Evolutionary conservation across 1,139 yeast genomes (phyloP).

Genomic region (Candida dubliniensis): DNA sequence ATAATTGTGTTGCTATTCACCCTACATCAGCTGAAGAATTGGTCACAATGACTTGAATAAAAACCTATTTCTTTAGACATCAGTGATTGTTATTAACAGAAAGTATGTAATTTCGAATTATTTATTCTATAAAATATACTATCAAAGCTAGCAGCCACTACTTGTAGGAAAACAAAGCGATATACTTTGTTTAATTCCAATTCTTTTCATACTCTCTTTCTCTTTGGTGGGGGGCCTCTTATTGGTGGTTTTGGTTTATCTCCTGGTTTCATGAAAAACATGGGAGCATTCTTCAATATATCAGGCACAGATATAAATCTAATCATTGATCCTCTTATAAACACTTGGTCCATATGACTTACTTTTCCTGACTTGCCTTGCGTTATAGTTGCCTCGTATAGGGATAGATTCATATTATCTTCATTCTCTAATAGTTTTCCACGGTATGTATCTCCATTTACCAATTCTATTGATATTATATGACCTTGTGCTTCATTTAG

Average conservation of each 20-base stretch:
- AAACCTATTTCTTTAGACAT: background rate
- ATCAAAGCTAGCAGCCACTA: too few relatives aligned
- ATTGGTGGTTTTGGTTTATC: slow-evolving; percentile 71
- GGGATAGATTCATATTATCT: slow-evolving; percentile 92
- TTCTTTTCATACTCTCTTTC: slow-evolving; percentile 21
- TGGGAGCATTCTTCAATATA: slow-evolving; percentile 81
- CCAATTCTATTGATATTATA: slow-evolving; percentile 75
- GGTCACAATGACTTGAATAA: slow-evolving; percentile 70
- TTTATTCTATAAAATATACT: background rate
- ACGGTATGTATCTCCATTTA: slow-evolving; percentile 82
- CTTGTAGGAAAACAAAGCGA: too few relatives aligned
- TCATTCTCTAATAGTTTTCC: slow-evolving; percentile 84
- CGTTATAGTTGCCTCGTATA: slow-evolving; percentile 80
- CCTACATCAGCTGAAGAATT: slow-evolving; percentile 98
- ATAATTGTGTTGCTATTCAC: slow-evolving; percentile 94
- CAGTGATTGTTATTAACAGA: too few relatives aligned
- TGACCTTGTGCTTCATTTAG: slow-evolving; percentile 92
- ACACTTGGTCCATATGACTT: slow-evolving; percentile 79
- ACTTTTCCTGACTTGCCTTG: slow-evolving; percentile 66
- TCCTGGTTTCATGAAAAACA: slow-evolving; percentile 67
- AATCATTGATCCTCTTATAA: slow-evolving; percentile 88
- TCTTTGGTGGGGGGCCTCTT: slow-evolving; percentile 55
- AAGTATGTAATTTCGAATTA: too few relatives aligned
- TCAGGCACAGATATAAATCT: slow-evolving; percentile 87
- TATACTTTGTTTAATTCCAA: background rate